Conservation (phyloP, 2,329 filamentous ascomycete species). For the Rasamsonia emersonii region DNA sequence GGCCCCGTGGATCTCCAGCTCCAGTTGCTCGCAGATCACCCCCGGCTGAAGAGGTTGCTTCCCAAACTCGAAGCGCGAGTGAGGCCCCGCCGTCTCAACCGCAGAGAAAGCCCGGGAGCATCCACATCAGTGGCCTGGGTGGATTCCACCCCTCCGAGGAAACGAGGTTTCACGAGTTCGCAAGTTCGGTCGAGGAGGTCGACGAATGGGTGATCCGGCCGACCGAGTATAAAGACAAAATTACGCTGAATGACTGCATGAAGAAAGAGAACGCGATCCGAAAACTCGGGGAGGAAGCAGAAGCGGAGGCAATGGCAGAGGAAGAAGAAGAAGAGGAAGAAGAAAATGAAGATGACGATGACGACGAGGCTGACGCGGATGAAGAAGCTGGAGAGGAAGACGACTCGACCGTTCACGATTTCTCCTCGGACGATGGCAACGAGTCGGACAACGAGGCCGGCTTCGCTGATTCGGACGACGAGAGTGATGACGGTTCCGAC, state of each 20-base stretch:
- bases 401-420: conserved; percentile 47
- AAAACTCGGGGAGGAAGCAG: conserved; percentile 76
- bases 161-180: conserved; percentile 76
- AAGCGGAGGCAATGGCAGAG: conserved; percentile 76
- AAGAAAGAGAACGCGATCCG: conserved; percentile 84
- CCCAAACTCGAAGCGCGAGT: conserved; percentile 6
- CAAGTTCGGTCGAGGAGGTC: conserved; percentile 68
- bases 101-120: conserved; percentile 15
- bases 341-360: conserved; percentile 38
- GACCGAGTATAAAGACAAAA: conserved; percentile 54
- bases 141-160: conserved; percentile 35
- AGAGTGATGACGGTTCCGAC: conserved; percentile 56
- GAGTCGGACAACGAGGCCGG: conserved; percentile 72
- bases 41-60: conserved; percentile 9
- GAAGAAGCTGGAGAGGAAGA: conserved; percentile 55
- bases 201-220: conserved; percentile 85
- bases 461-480: conserved; percentile 61
- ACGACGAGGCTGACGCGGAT: conserved; percentile 51
- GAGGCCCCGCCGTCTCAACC: conserved; percentile 8
- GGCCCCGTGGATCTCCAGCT: conserved; percentile 33
- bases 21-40: conserved; percentile 25
- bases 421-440: conserved; percentile 55
- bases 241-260: conserved; percentile 85
- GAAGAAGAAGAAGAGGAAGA: conserved; percentile 52
- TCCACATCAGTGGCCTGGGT: conserved; percentile 28